Evolutionary conservation across 768 basidiomycete species (phyloP).

Genomic region (Thelephora ganbajun): DNA sequence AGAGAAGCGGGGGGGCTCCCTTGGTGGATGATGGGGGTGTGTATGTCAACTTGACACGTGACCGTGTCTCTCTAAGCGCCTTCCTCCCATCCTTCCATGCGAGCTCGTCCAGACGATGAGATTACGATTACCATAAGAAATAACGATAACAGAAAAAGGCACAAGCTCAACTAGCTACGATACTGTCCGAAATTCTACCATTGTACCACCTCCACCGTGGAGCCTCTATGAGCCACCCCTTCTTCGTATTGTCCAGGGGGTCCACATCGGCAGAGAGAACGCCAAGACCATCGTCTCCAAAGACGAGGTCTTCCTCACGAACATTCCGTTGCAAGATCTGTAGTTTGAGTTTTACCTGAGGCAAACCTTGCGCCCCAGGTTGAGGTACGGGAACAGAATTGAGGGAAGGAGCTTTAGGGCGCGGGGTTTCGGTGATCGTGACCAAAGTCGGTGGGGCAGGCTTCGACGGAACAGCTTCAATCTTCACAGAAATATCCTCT

Average conservation of each 20-base stretch:
- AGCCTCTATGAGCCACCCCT: constrained; percentile 20
- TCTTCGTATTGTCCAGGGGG: constrained; percentile 9
- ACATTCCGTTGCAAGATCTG: constrained; percentile 14
- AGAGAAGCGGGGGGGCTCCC: too few relatives aligned
- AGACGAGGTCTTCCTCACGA: constrained; percentile 14
- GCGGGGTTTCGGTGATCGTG: background rate
- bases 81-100: too few relatives aligned
- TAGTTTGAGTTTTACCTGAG: constrained; percentile 3
- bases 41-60: too few relatives aligned
- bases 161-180: too few relatives aligned
- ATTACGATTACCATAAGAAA: too few relatives aligned
- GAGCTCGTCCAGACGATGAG: too few relatives aligned
- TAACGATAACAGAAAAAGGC: too few relatives aligned
- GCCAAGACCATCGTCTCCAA: constrained; percentile 15
- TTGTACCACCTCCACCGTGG: constrained; percentile 14
- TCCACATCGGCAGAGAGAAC: constrained; percentile 13
- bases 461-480: background rate
- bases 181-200: too few relatives aligned
- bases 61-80: too few relatives aligned
- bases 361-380: too few relatives aligned
- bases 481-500: background rate
- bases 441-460: constrained; percentile 1
- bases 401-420: background rate
- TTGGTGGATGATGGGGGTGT: too few relatives aligned
- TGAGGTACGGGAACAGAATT: background rate